Evolutionary conservation across 805 yeast species (phyloP).

Genomic region (Kurtzmaniella cleridarum): DNA sequence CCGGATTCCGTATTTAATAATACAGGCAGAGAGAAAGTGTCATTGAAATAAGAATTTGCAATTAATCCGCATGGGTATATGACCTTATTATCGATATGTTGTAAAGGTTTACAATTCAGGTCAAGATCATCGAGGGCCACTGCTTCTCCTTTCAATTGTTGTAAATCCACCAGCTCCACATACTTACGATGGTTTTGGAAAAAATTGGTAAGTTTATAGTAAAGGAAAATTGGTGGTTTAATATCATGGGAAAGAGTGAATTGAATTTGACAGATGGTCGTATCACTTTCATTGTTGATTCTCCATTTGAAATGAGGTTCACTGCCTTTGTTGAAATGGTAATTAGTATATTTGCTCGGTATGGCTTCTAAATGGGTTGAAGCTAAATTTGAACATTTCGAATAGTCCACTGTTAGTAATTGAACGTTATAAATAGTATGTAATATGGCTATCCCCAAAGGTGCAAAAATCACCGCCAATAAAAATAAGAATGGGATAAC

Average conservation of each 20-base stretch:
- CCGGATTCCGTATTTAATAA: slow-evolving; percentile 42
- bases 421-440: slow-evolving; percentile 78
- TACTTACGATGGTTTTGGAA: slow-evolving; percentile 94
- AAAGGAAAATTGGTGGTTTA: slow-evolving; percentile 66
- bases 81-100: slow-evolving; percentile 37
- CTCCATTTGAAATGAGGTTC: slow-evolving; percentile 62
- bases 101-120: slow-evolving; percentile 32
- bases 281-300: slow-evolving; percentile 25
- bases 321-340: slow-evolving; percentile 51
- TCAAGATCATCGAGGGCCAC: slow-evolving; percentile 46
- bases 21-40: slow-evolving; percentile 59
- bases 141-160: slow-evolving; percentile 76
- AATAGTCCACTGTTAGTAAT: slow-evolving; percentile 68
- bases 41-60: slow-evolving; percentile 90
- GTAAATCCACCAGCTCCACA: slow-evolving; percentile 76
- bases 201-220: slow-evolving; percentile 84
- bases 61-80: slow-evolving; percentile 92
- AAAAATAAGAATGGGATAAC: slow-evolving; percentile 79
- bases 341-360: slow-evolving; percentile 52
- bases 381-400: slow-evolving; percentile 46
- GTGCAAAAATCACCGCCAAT: slow-evolving; percentile 76
- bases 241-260: slow-evolving; percentile 71
- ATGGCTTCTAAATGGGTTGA: slow-evolving; percentile 39
- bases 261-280: slow-evolving; percentile 54
- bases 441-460: slow-evolving; percentile 82